Percentiles rank a stretch among this genome's conserved stretches.
phyloP scores from a whole-genome alignment of 768 basidiomycete genomes.

The Collybia mongolica region DNA sequence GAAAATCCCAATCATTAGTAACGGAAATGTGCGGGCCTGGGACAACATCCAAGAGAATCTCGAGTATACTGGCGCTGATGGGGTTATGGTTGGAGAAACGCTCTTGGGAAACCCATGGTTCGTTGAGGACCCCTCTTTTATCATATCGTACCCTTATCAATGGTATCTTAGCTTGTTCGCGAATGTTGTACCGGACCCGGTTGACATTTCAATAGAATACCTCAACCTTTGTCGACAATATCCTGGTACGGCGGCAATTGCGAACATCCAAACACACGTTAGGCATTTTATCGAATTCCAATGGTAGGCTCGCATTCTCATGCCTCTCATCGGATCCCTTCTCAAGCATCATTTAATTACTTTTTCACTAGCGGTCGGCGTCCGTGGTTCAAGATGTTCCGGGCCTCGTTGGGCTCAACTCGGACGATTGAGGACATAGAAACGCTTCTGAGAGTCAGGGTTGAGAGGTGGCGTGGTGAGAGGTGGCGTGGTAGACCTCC shows the following conservation, averaged over 20 bases:
- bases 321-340: conserved; percentile 8
- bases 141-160: conserved; percentile 1
- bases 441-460: conserved; percentile 37
- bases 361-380: conserved; percentile 37
- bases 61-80: conserved; percentile 60
- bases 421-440: conserved; percentile 46
- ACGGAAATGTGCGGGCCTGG: conserved; percentile 72
- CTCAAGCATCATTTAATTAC: conserved; percentile 4
- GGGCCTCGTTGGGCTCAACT: conserved; percentile 40
- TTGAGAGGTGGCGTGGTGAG: conserved; percentile 50
- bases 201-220: conserved; percentile 69
- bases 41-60: conserved; percentile 56
- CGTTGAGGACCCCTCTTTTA: conserved; percentile 1
- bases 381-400: conserved; percentile 59
- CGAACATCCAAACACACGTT: conserved; percentile 61
- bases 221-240: conserved; percentile 56
- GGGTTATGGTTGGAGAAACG: conserved; percentile 82
- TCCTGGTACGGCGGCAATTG: conserved; percentile 45
- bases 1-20: conserved; percentile 64
- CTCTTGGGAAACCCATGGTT: conserved; percentile 75
- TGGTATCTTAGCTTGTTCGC: conserved; percentile 51
- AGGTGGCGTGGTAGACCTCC: conserved; percentile 40
- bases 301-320: conserved; percentile 42
- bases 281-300: conserved; percentile 68
- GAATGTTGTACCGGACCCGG: conserved; percentile 55